phyloP scores from a whole-genome alignment of 805 yeast genomes.

The Candida manassasensis region DNA sequence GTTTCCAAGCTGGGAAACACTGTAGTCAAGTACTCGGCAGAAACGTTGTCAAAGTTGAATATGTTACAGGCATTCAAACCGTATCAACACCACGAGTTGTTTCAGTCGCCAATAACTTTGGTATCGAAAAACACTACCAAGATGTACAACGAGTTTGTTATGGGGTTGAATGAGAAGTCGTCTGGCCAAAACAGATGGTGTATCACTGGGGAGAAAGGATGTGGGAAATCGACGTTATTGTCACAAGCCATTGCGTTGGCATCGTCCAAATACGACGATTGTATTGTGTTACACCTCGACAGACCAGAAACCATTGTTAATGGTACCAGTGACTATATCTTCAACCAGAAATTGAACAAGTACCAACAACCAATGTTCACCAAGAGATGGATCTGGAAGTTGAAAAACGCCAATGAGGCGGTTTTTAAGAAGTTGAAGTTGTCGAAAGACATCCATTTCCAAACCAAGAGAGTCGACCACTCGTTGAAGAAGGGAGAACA shows the following conservation, averaged over 20 bases:
- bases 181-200: slow-evolving; percentile 45
- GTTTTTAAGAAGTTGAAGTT: slow-evolving; percentile 32
- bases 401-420: slow-evolving; percentile 30
- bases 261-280: slow-evolving; percentile 24
- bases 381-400: slow-evolving; percentile 51
- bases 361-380: slow-evolving; percentile 80
- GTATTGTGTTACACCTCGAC: slow-evolving; percentile 60
- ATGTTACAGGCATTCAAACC: slow-evolving; percentile 62
- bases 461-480: slow-evolving; percentile 27
- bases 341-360: slow-evolving; percentile 40
- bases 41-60: slow-evolving; percentile 39
- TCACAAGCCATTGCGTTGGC: slow-evolving; percentile 66
- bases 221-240: slow-evolving; percentile 72
- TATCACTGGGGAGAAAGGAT: slow-evolving; percentile 67
- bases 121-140: slow-evolving; percentile 46
- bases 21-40: slow-evolving; percentile 34
- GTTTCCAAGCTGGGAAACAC: slow-evolving; percentile 9
- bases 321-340: slow-evolving; percentile 68
- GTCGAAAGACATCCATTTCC: slow-evolving; percentile 29
- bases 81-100: slow-evolving; percentile 65
- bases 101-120: slow-evolving; percentile 54
- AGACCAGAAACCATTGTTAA: slow-evolving; percentile 57
- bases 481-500: slow-evolving; percentile 29
- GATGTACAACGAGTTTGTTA: slow-evolving; percentile 35
- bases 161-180: slow-evolving; percentile 25